These are phyloP conservation scores for Trametes maxima DNA, from an alignment of 768 basidiomycete species.

Conservation along the genomic window DNA sequence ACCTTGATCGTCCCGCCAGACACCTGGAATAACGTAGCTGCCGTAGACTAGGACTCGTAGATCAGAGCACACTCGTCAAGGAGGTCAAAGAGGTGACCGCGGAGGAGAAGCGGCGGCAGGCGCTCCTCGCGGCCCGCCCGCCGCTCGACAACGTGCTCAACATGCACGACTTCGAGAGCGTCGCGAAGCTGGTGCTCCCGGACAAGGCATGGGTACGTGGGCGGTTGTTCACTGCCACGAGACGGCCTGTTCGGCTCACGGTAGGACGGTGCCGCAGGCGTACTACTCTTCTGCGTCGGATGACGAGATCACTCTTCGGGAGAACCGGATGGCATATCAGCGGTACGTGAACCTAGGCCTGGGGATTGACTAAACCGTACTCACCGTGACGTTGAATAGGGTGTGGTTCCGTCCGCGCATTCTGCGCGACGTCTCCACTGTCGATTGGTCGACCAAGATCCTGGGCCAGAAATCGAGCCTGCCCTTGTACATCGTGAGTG, in stretches of 20 bases:
- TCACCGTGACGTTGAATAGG: slow-evolving; percentile 7
- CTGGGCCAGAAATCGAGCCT: slow-evolving; percentile 74
- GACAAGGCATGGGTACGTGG: slow-evolving; percentile 75
- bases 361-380: slow-evolving; percentile 4
- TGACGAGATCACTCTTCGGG: slow-evolving; percentile 88
- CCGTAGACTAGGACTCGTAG: slow-evolving; percentile 64
- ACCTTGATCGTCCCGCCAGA: neutral
- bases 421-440: slow-evolving; percentile 78
- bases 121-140: slow-evolving; percentile 64
- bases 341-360: slow-evolving; percentile 45
- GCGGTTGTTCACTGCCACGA: no score
- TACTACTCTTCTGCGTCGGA: slow-evolving; percentile 97
- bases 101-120: slow-evolving; percentile 69
- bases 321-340: slow-evolving; percentile 92
- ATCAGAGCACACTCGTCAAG: slow-evolving; percentile 65
- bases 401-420: slow-evolving; percentile 40
- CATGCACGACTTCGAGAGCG: slow-evolving; percentile 95
- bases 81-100: slow-evolving; percentile 63
- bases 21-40: neutral
- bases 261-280: slow-evolving; percentile 44
- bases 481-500: slow-evolving; percentile 82
- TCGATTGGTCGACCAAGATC: slow-evolving; percentile 86
- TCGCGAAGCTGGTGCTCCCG: slow-evolving; percentile 79
- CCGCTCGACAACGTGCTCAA: slow-evolving; percentile 80
- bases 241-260: neutral